A percentile compares a stretch with the other conserved stretches of the same genome.
phyloP scores from a whole-genome alignment of 345 rosid genomes.

The Sisymbrium irio region DNA sequence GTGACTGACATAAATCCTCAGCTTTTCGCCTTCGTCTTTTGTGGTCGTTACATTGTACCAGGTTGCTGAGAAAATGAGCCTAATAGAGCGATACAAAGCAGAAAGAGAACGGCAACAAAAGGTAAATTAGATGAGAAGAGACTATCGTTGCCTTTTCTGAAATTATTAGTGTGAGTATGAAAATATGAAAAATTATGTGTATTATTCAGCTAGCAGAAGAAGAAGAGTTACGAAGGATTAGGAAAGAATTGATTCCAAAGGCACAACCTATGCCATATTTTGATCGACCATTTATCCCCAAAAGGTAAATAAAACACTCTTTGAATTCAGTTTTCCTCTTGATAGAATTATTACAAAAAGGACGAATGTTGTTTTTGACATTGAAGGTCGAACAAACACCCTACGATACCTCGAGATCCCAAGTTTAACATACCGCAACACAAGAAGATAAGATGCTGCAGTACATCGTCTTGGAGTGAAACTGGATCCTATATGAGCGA shows the following conservation, averaged over 20 bases:
- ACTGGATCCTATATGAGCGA: slow-evolving; percentile 31
- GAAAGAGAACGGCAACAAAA: slow-evolving; percentile 73
- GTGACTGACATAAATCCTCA: background rate
- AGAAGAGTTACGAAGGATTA: slow-evolving; percentile 70
- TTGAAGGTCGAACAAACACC: slow-evolving; percentile 69
- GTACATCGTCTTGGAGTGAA: slow-evolving; percentile 37
- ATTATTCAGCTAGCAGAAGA: slow-evolving; percentile 66
- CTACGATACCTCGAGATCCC: slow-evolving; percentile 74
- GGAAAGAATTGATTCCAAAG: slow-evolving; percentile 87
- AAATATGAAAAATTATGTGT: background rate
- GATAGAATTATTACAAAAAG: too few species aligned
- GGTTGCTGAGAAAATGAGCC: slow-evolving; percentile 73
- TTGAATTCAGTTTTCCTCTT: background rate
- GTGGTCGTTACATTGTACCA: slow-evolving; percentile 26
- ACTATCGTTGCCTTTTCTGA: background rate
- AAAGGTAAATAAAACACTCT: slow-evolving; percentile 47
- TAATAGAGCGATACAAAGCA: slow-evolving; percentile 74
- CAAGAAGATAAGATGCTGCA: slow-evolving; percentile 74
- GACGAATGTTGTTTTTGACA: background rate
- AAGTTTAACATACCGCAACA: slow-evolving; percentile 67
- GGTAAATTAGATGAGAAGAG: slow-evolving; percentile 40
- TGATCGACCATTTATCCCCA: slow-evolving; percentile 96
- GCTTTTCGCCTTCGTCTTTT: background rate
- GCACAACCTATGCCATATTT: slow-evolving; percentile 99
- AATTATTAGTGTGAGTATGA: background rate